These are phyloP conservation scores for Trypanosoma platydactyli DNA, from an alignment of 208 protist genomes.

Conservation along the genomic window DNA sequence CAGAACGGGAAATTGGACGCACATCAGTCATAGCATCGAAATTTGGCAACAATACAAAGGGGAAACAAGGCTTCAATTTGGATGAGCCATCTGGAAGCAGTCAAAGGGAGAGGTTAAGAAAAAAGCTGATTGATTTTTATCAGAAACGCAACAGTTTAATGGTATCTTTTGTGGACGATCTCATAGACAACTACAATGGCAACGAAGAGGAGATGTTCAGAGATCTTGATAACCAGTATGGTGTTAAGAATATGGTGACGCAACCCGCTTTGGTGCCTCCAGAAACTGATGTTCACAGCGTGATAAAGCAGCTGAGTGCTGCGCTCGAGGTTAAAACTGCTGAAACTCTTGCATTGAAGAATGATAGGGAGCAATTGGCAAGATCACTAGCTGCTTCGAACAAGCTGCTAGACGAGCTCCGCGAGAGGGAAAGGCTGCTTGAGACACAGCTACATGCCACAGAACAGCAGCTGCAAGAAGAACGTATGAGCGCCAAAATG, in stretches of 20 bases:
- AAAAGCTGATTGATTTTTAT: constrained; percentile 22
- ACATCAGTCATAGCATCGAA: not conserved
- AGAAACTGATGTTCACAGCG: constrained; percentile 5
- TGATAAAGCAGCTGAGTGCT: constrained; percentile 21
- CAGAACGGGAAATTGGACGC: not conserved
- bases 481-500: not conserved
- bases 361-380: constrained; percentile 10
- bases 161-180: constrained; percentile 22
- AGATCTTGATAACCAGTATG: constrained; percentile 12
- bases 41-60: not conserved
- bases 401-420: not conserved
- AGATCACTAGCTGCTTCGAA: not conserved
- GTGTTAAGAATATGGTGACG: not conserved
- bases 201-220: constrained; percentile 21
- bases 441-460: constrained; percentile 1
- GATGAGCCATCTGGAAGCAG: not conserved
- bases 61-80: not conserved
- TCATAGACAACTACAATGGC: constrained; percentile 23
- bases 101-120: not conserved
- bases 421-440: constrained; percentile 3
- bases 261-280: not conserved
- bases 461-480: constrained; percentile 3
- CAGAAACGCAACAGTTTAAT: constrained; percentile 8
- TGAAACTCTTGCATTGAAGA: constrained; percentile 19
- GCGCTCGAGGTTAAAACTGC: constrained; percentile 22